Base-by-base conservation (phyloP, 2,329 filamentous ascomycete species). In the Fusarium annulatum region DNA sequence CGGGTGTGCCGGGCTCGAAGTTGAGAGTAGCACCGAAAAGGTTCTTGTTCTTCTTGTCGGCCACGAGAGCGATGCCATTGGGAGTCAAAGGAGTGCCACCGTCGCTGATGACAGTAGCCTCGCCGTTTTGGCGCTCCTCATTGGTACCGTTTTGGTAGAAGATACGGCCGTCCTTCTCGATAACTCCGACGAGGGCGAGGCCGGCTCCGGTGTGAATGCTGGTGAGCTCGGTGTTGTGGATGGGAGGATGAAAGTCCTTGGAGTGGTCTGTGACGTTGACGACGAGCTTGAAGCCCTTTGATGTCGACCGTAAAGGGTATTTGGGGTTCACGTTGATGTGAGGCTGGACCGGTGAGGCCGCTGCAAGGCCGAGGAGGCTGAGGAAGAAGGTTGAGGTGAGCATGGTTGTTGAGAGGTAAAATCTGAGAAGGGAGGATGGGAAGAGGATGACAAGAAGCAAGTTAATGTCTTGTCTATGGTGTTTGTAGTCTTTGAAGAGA, bases 81-180 rank as follows among this genome's bases (percentile, higher is more conserved):
- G 85, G 83, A 61, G 81, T 80, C 8, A 78, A 77, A 8, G 83
- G 83, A 10, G 78, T 82, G 38, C 83, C 84, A 23, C 80, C 80
- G 67, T 87, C 85, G 33, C 81, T 82, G 36, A 87, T 61, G 56
- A 85, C 76, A 46, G 79, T 81, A 41, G 81, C 80, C 46, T 73
- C 58, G 43, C 78, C 74, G 41, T 76, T 77, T 23, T 74, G 72
- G 11, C 82, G 71, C 43, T 85, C 80, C 11, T 76, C 64, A 18
- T 80, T 80, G 18, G 86, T 86, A 73, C 84, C 85, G 73, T 88
- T 88, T 64, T 85, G 79, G 82, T 88, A 88, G 75, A 88, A 88
- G 65, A 84, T 60, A 12, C 72, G 72, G n/a, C 72, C 75, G 30
- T 67, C 51, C 36, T 67, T 57, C 34, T 78, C 73, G 26, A 72